Evolutionary conservation across 2,329 filamentous ascomycete species (phyloP).

Genomic region (Cercospora citrullina): DNA sequence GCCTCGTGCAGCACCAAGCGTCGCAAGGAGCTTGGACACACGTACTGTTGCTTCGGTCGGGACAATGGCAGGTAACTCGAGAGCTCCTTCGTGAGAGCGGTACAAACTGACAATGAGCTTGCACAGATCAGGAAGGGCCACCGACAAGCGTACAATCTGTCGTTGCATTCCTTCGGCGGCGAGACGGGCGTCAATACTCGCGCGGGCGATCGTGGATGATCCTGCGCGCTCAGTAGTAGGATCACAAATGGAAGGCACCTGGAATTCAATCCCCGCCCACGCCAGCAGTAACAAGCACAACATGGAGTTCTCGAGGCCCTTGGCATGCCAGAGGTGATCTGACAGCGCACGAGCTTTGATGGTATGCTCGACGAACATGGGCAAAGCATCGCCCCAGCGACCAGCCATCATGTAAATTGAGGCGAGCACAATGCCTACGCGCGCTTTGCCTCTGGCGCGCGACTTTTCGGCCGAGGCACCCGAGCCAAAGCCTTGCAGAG

Average conservation of each 20-base stretch:
- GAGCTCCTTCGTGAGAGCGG: constrained; percentile 59
- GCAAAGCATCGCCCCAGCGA: constrained; percentile 83
- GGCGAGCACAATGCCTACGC: constrained; percentile 76
- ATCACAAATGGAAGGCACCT: constrained; percentile 53
- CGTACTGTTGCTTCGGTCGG: constrained; percentile 73
- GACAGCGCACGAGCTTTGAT: constrained; percentile 73
- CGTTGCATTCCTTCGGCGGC: constrained; percentile 32
- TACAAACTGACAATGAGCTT: constrained; percentile 75
- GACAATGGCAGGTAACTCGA: constrained; percentile 68
- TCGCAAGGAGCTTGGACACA: constrained; percentile 68
- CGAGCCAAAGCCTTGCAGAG: constrained; percentile 64
- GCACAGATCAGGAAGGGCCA: constrained; percentile 69
- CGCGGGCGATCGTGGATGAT: constrained; percentile 28
- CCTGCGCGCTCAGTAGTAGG: constrained; percentile 32
- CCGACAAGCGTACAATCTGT: constrained; percentile 52
- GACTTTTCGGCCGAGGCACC: constrained; percentile 58
- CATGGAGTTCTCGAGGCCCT: constrained; percentile 84
- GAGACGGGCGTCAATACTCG: constrained; percentile 29
- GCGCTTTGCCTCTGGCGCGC: constrained; percentile 76
- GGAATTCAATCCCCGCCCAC: constrained; percentile 82
- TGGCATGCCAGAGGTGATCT: constrained; percentile 97
- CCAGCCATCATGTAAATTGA: constrained; percentile 86
- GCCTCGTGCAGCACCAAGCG: constrained; percentile 66
- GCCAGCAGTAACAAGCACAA: constrained; percentile 79
- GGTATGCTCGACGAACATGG: constrained; percentile 78